These are phyloP conservation scores for Pugionium cornutum DNA, from an alignment of 345 rosid genomes.

Conservation along the genomic window DNA sequence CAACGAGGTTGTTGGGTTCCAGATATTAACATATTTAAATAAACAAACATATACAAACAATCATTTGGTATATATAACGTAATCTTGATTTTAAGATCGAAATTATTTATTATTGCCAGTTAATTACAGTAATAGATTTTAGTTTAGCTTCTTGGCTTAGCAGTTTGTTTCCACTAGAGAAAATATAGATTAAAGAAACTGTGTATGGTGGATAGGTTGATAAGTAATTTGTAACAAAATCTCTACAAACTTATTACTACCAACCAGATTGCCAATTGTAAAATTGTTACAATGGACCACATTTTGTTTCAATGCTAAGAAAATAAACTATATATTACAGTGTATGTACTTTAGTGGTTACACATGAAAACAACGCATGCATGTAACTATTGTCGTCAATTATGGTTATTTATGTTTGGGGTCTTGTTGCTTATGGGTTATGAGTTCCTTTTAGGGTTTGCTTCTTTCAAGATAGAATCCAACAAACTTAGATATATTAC, in stretches of 20 bases:
- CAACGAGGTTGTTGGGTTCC: slow-evolving; percentile 36
- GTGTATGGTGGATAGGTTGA: background rate
- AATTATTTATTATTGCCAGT: background rate
- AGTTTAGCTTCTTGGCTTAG: slow-evolving; percentile 6
- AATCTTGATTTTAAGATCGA: slow-evolving; percentile 14
- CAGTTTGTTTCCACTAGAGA: slow-evolving; percentile 3
- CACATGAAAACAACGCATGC: slow-evolving; percentile 1
- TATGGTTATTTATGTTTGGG: slow-evolving; percentile 19
- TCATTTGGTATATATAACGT: slow-evolving; percentile 19
- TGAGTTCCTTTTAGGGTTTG: slow-evolving; percentile 8
- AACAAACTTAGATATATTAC: slow-evolving; percentile 7
- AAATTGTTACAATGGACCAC: slow-evolving; percentile 19
- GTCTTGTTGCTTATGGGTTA: background rate
- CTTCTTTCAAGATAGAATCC: slow-evolving; percentile 2
- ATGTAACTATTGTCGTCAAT: background rate
- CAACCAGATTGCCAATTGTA: slow-evolving; percentile 24
- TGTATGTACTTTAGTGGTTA: background rate
- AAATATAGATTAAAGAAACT: background rate
- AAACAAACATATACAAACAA: slow-evolving; percentile 25
- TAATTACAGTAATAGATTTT: background rate
- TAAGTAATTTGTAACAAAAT: background rate
- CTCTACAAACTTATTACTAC: slow-evolving; percentile 11
- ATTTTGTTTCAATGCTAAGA: slow-evolving; percentile 13
- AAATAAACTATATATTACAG: background rate
- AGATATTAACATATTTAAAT: slow-evolving; percentile 21